Base-by-base conservation (phyloP, 148 eudicot species). In the Cornus suecica region DNA sequence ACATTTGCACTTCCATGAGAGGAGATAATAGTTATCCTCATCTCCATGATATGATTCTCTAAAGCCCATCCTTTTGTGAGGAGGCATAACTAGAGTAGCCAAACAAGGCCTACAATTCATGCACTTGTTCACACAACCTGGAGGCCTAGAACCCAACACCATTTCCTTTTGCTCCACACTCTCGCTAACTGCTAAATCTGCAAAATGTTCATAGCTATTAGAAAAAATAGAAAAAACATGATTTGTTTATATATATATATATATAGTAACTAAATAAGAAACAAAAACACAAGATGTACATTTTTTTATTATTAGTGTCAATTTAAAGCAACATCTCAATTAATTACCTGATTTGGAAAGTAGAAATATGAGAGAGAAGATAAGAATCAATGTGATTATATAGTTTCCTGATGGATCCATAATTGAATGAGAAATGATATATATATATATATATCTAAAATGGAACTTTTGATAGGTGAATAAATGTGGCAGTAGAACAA, bases 141-240 rank as follows among this genome's bases (percentile, higher is more conserved):
- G 92, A 14, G 92, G 92, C 52, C 84, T 85, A 65, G 92, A 89
- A 63, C 92, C 92, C 80, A 89, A 56, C 31, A 80, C 67, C 75
- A 63, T 74, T 71, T 86, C 72, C 79, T 64, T 80, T 51, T 76
- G 80, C 71, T 78, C 42, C 54, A 48, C 54, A 6, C 28, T 67
- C 66, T 68, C 80, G 3, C 67, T 31, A 69, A 32, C 85, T 71
- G 70, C 41, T 28, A 63, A 8, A 24, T 24, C 31, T 5, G 20
- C 20, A 69, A 73, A n/a, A 23, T 20, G 34, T 27, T 31, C n/a
- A 73, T 18, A 34, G 20, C 20, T 11, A 13, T 48, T 48, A 48
- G 54, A 1, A 48, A 48, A 48, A 48, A 48, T 48, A 48, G 20
- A 48, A 16, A 13, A 6, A 37, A 37, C 8, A 37, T 34, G 6